Evolutionary conservation across 805 yeast genomes (phyloP), one percentile per base, ranked within the genome.

Genomic region (Scheffersomyces ergatensis): DNA sequence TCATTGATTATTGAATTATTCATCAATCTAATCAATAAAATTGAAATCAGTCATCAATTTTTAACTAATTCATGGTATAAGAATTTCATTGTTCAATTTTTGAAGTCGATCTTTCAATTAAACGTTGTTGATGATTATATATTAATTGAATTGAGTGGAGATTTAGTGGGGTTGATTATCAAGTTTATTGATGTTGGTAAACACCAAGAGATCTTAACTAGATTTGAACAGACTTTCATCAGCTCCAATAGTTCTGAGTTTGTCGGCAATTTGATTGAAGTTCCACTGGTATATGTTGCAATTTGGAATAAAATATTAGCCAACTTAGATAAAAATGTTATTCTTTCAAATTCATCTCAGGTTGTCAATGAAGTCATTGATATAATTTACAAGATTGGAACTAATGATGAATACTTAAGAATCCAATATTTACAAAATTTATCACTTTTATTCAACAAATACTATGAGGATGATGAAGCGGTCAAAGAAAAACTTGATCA

Each of bases 401-500:
- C 45, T 6, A 49, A 55, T 2, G 48, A 54, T 9, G 55, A 51
- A n/a, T 62, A 61, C 30, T 60, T 68, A 23, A 68, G 80, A 43
- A 60, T 80, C n/a, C 77, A 79, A 0, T 79, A 79, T 47, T 64
- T 85, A 30, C 78, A 86, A 42, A 56, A 74, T 12, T 45, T 83
- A 5, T 65, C 86, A 0, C 49, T 85, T 25, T 42, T 81, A 4
- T 65, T 75, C 18, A 87, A 87, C 61, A 60, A 70, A 49, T 67
- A 57, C 48, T 24, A 45, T 11, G 32, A 29, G 6, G 15, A 29
- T 29, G 54, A 47, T 33, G 48, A 44, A 8, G 23, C 20, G 6
- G 23, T 33, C 13, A 19, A 19, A 12, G n/a, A 4, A 8, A 12
- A 19, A 24, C 18, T 29, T n/a, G 32, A 29, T 7, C 7, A 15